These are phyloP conservation scores for Hortaea sp. DNA, from an alignment of 2,329 filamentous ascomycete genomes.

Conservation along the genomic window DNA sequence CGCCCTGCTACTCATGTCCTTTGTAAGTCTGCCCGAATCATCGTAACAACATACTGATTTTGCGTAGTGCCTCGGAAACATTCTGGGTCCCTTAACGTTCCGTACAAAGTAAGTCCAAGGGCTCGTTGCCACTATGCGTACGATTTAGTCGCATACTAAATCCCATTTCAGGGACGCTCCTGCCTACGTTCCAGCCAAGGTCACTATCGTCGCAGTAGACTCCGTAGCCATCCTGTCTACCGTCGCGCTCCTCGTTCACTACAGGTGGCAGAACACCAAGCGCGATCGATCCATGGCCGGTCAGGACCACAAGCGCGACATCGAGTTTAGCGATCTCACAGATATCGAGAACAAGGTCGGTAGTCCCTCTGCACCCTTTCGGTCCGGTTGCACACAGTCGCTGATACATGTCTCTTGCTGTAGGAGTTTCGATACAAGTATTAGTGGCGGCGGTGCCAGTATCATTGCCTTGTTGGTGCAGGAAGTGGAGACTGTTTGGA, in stretches of 20 bases:
- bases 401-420: too few relatives aligned
- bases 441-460: too few relatives aligned
- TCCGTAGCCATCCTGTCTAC: conserved; percentile 26
- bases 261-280: conserved; percentile 31
- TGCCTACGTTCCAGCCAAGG: conserved; percentile 28
- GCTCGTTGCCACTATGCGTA: too few relatives aligned
- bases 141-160: too few relatives aligned
- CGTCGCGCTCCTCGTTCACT: conserved; percentile 39
- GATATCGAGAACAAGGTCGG: conserved; percentile 45
- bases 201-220: conserved; percentile 22
- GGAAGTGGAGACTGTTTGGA: too few relatives aligned
- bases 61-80: conserved; percentile 5
- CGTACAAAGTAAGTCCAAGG: conserved; percentile 12
- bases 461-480: too few relatives aligned
- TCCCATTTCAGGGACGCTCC: conserved; percentile 20
- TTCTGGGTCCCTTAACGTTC: conserved; percentile 27
- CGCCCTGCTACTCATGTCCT: conserved; percentile 28
- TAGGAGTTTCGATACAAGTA: too few relatives aligned
- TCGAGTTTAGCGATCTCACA: conserved; percentile 30
- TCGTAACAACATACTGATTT: too few relatives aligned
- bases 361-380: too few relatives aligned
- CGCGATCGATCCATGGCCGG: conserved; percentile 24
- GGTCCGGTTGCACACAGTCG: too few relatives aligned
- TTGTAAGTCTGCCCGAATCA: conserved; percentile 6
- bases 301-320: conserved; percentile 7